These are phyloP conservation scores for Hanseniaspora lachancei DNA, from an alignment of 805 yeast genomes.

Conservation along the genomic window DNA sequence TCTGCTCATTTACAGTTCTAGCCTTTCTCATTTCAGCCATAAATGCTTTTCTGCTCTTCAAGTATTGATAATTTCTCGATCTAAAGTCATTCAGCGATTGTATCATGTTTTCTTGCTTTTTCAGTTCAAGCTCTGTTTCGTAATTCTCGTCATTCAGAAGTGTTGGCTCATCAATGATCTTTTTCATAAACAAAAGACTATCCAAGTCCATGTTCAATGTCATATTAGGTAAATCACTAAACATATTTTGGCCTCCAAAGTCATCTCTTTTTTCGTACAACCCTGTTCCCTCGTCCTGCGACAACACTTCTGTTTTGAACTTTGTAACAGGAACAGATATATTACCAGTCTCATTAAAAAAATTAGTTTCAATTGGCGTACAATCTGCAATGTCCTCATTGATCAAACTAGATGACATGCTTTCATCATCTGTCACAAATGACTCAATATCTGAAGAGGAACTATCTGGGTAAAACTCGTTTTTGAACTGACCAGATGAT, in stretches of 20 bases:
- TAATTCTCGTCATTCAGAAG: conserved; percentile 17
- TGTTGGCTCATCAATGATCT: conserved; percentile 19
- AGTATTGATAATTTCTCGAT: conserved; percentile 19
- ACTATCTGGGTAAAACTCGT: conserved; percentile 4
- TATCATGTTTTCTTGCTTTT: conserved; percentile 14
- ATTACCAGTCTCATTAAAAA: neutral
- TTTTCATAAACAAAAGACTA: conserved; percentile 19
- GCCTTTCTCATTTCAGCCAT: conserved; percentile 42
- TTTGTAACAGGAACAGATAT: conserved; percentile 4
- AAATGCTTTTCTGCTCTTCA: conserved; percentile 25
- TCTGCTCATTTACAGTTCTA: neutral
- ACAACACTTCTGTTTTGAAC: conserved; percentile 19
- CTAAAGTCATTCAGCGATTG: conserved; percentile 5
- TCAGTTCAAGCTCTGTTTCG: conserved; percentile 11
- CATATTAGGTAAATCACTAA: conserved; percentile 14
- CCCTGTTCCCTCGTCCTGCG: neutral
- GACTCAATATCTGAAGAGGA: neutral
- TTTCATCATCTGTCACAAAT: neutral
- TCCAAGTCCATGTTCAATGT: conserved; percentile 17
- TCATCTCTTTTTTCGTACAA: neutral
- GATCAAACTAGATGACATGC: neutral
- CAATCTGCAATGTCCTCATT: neutral
- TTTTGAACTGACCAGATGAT: neutral
- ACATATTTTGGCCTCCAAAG: neutral
- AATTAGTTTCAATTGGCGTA: neutral